phyloP scores from a whole-genome alignment of 2,329 filamentous ascomycete genomes.

The Pyrenochaeta sp. region DNA sequence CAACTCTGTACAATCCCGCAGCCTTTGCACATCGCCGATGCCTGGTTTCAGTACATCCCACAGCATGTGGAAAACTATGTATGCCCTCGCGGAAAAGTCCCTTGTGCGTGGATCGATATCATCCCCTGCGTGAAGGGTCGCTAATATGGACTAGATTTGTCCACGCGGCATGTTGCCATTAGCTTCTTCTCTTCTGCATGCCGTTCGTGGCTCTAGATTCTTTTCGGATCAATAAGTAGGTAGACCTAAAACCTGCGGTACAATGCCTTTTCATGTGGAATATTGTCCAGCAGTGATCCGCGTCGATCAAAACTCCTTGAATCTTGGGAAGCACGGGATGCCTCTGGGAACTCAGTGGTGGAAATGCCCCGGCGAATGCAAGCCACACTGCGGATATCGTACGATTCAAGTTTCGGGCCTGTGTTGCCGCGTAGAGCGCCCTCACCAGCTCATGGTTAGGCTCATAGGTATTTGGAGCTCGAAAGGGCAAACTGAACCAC shows the following conservation, averaged over 20 bases:
- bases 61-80: no score
- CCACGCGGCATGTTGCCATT: conserved; percentile 18
- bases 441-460: conserved; percentile 8
- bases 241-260: conserved; percentile 20
- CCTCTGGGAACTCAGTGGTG: conserved; percentile 30
- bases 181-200: no score
- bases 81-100: no score
- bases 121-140: no score
- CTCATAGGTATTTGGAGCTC: conserved; percentile 17
- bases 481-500: conserved; percentile 8
- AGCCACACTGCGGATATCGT: conserved; percentile 33
- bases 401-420: conserved; percentile 30
- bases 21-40: conserved; percentile 15
- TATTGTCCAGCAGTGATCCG: conserved; percentile 31
- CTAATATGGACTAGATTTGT: no score
- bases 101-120: conserved; percentile 4
- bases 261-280: conserved; percentile 16
- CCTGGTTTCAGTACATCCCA: not conserved
- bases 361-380: conserved; percentile 38
- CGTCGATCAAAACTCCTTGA: conserved; percentile 31
- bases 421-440: conserved; percentile 37
- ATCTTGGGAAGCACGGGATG: conserved; percentile 24
- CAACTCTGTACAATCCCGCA: conserved; percentile 14
- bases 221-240: conserved; percentile 25
- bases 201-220: conserved; percentile 23